Evolutionary conservation across 345 rosid species (phyloP), one percentile per base, ranked within the genome.

Genomic region (Eucalyptus globulus): DNA sequence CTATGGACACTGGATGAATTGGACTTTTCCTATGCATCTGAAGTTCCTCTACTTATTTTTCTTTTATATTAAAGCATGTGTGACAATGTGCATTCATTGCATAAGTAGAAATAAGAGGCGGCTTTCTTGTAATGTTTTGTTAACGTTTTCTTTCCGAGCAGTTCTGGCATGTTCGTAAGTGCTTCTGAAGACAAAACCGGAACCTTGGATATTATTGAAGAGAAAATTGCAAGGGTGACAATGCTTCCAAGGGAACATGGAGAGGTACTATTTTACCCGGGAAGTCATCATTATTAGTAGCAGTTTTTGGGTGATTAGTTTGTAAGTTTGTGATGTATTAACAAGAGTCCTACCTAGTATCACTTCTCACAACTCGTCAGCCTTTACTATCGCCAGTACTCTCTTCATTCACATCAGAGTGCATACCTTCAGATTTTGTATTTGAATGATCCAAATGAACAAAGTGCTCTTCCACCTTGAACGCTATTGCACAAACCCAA

Each of bases 201-300:
- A 85, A 50, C 92, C 87, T 89, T 95, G 91, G 95, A 91, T 87
- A 88, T 88, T 50, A 89, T 95, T 22, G 97, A 96, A 90, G 95
- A 94, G 91, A 95, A 93, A 89, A 95, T 96, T 92, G 94, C 97
- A 9, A 91, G 89, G 86, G 97, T 91, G 83, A 95, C 95, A 21
- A 95, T 89, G 94, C 51, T 95, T 90, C 97, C 96, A 7, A 94
- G 87, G 80, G 67, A 53, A 88, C 60, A 94, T 91, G 93, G 94
- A 86, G 97, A 96, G 95, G 98, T 95, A 90, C 47, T 40, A 47
- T 86, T 19, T 34, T 12, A 21, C 40, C 45, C 2, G 0, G 87
- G 67, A 86, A 43, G 27, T 76, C 47, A 5, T 76, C 15, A 1
- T 40, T 40, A 40, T 37, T 43, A 76, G 47, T 37, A 21, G 83